Evolutionary conservation across 306 rosid genomes (phyloP).

Genomic region (Prinsepia uniflora): DNA sequence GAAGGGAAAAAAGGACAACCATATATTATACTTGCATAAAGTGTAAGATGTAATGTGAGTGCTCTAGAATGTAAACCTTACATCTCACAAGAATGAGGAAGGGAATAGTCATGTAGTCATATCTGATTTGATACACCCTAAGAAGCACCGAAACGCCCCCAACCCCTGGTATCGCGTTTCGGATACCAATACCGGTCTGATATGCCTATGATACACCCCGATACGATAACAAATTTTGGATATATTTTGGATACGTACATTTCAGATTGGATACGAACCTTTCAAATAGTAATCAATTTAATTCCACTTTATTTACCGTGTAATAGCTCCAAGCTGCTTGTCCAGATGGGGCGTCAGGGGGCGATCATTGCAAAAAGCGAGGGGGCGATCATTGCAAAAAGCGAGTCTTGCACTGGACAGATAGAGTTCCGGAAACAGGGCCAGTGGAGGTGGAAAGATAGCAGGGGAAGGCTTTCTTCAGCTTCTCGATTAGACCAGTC

Average conservation of each 20-base stretch:
- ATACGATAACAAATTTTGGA: too few relatives aligned
- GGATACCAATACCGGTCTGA: too few relatives aligned
- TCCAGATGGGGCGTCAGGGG: conserved; percentile 34
- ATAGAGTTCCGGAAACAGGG: conserved; percentile 52
- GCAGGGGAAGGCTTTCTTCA: conserved; percentile 46
- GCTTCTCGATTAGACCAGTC: conserved; percentile 38
- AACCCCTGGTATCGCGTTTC: too few relatives aligned
- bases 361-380: too few relatives aligned
- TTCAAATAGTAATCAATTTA: conserved; percentile 55
- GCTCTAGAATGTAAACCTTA: not conserved
- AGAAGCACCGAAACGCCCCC: too few relatives aligned
- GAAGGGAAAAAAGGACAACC: not conserved
- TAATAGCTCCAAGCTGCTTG: too few relatives aligned
- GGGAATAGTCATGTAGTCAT: not conserved
- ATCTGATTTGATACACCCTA: not conserved
- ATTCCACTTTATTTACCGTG: too few relatives aligned
- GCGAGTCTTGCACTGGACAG: conserved; percentile 34
- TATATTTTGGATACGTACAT: too few relatives aligned
- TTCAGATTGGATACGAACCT: too few relatives aligned
- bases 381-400: conserved; percentile 49
- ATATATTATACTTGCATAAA: not conserved
- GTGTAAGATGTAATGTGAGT: not conserved
- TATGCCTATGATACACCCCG: too few relatives aligned
- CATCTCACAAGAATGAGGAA: not conserved
- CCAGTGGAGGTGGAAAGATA: conserved; percentile 49